Evolutionary conservation across 176 grass and related monocot genomes (phyloP).

Genomic region (Ananas comosus): DNA sequence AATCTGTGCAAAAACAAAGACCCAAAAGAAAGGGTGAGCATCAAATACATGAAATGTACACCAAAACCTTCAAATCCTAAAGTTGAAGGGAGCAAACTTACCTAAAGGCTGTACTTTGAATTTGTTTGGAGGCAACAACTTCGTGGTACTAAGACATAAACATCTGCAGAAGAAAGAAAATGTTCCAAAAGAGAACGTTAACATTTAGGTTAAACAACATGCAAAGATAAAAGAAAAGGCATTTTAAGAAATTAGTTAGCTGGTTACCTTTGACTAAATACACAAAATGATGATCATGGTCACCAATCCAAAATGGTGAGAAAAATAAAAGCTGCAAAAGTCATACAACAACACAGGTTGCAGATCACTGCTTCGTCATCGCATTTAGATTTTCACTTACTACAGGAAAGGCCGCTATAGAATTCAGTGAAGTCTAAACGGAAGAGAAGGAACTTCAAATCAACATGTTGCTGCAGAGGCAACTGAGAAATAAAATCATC

Average conservation of each 20-base stretch:
- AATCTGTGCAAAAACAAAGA: slow-evolving; percentile 6
- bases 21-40: neutral
- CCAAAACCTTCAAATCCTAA: slow-evolving; percentile 9
- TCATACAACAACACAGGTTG: slow-evolving; percentile 16
- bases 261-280: neutral
- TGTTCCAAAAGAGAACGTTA: slow-evolving; percentile 5
- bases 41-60: slow-evolving; percentile 30
- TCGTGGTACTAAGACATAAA: slow-evolving; percentile 14
- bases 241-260: neutral
- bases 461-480: slow-evolving; percentile 86
- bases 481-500: slow-evolving; percentile 81
- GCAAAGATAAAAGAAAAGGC: slow-evolving; percentile 5
- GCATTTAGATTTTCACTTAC: slow-evolving; percentile 37
- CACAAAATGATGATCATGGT: neutral
- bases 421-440: slow-evolving; percentile 92
- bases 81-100: slow-evolving; percentile 22
- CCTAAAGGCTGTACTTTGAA: slow-evolving; percentile 27
- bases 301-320: slow-evolving; percentile 3
- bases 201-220: slow-evolving; percentile 6
- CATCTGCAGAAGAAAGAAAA: slow-evolving; percentile 13
- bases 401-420: slow-evolving; percentile 48
- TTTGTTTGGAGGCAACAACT: slow-evolving; percentile 12
- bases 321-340: slow-evolving; percentile 24
- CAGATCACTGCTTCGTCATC: slow-evolving; percentile 18
- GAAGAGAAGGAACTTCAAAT: slow-evolving; percentile 91